Percentiles rank a stretch among this genome's conserved stretches.
Evolutionary conservation across 1,139 yeast species (phyloP).

Genomic region (Hansenula lynferdii): DNA sequence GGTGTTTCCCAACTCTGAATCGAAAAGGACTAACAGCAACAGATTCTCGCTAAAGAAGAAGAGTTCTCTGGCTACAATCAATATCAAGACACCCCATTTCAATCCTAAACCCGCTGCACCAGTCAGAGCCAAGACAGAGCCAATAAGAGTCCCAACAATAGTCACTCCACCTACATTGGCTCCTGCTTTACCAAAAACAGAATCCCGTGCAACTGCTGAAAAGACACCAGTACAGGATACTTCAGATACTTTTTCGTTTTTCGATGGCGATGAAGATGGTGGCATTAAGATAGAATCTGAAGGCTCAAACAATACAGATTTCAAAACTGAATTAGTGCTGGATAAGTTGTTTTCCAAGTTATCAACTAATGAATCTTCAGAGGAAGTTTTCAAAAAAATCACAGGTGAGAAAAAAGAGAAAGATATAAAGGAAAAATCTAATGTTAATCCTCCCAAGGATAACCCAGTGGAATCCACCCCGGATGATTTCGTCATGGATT

Average conservation of each 20-base stretch:
- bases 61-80: not conserved
- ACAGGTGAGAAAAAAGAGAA: slow-evolving; percentile 2
- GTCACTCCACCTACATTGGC: not conserved
- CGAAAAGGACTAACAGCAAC: not conserved
- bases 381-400: slow-evolving; percentile 3
- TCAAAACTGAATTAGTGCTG: slow-evolving; percentile 7
- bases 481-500: slow-evolving; percentile 9
- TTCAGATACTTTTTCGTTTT: slow-evolving; percentile 15
- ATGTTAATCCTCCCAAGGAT: not conserved
- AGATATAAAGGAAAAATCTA: not conserved
- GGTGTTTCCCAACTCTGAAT: slow-evolving; percentile 5
- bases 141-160: not conserved
- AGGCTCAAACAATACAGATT: not conserved
- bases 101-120: not conserved
- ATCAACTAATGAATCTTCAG: slow-evolving; percentile 3
- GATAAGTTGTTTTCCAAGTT: slow-evolving; percentile 9
- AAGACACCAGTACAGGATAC: not conserved
- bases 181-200: not conserved
- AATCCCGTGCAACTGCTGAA: not conserved
- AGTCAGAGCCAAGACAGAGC: not conserved
- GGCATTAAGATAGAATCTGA: slow-evolving; percentile 8
- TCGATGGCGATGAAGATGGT: slow-evolving; percentile 20
- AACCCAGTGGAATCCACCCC: not conserved
- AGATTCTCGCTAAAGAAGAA: not conserved
- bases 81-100: slow-evolving; percentile 2